Conservation (phyloP, 768 basidiomycete genomes). For the Leccinum boreale region DNA sequence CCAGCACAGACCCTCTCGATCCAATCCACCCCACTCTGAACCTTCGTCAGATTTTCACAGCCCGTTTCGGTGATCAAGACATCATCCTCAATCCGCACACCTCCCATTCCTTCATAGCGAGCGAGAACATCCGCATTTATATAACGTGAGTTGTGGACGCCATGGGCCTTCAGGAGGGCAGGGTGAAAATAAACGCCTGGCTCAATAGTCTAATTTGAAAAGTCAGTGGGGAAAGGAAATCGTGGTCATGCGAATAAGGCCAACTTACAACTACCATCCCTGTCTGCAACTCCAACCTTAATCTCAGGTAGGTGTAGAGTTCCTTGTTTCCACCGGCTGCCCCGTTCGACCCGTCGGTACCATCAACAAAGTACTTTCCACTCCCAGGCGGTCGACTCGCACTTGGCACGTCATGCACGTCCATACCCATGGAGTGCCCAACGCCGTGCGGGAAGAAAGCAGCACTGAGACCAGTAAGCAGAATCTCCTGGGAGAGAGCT, state of each 20-base stretch:
- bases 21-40: slow-evolving; percentile 78
- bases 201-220: slow-evolving; percentile 68
- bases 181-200: slow-evolving; percentile 88
- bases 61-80: slow-evolving; percentile 73
- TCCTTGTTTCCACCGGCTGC: slow-evolving; percentile 55
- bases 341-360: slow-evolving; percentile 67
- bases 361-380: slow-evolving; percentile 61
- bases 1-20: slow-evolving; percentile 83
- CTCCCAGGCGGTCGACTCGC: slow-evolving; percentile 72
- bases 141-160: slow-evolving; percentile 45
- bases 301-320: slow-evolving; percentile 78
- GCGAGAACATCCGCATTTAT: slow-evolving; percentile 37
- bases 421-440: slow-evolving; percentile 88
- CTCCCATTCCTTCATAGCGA: slow-evolving; percentile 77
- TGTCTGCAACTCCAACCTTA: slow-evolving; percentile 66
- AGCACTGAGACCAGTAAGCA: slow-evolving; percentile 70
- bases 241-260: neutral
- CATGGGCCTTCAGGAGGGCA: slow-evolving; percentile 67
- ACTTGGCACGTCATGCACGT: slow-evolving; percentile 89
- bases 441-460: slow-evolving; percentile 96
- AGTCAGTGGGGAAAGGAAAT: neutral
- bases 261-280: slow-evolving; percentile 86
- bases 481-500: slow-evolving; percentile 45
- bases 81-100: slow-evolving; percentile 92
- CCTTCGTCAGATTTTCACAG: slow-evolving; percentile 82